Base-by-base conservation (phyloP, 257 asterid species). In the Solanum ossicruentum region DNA sequence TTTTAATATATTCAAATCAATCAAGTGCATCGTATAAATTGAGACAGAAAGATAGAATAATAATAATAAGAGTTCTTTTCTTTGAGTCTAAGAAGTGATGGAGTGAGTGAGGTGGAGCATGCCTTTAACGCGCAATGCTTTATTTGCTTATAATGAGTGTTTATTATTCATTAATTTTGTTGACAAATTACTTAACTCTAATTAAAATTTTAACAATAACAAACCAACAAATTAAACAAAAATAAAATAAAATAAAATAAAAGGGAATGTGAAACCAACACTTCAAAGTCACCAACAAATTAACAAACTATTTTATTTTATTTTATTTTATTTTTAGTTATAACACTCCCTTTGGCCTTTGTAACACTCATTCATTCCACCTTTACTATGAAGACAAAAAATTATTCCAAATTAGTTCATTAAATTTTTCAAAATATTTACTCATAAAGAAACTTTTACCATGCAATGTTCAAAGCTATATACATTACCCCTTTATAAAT, bases 81-180 rank as follows among this genome's bases (percentile, higher is more conserved):
- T 85, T 85, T 67, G 51, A 45, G 71, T 65, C 63, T 63, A 80
- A 85, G 87, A 80, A 85, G 87, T 61, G 80, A 85, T 67, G 79
- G 87, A 85, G 87, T 80, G 87, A 85, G 78, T 81, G 87, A 85
- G 87, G 87, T 85, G 87, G 85, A 85, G 85, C 87, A 85, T 85
- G 87, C 87, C 80, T 43, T 85, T 85, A 66, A 85, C 93, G 89
- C 90, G 94, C 91, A 86, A 85, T 41, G 90, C 95, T 92, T 89
- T 89, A 83, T 85, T 70, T 88, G 88, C 87, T 86, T 23, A 36
- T 36, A 18, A 26, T 39, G 60, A 85, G 84, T 89, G 80, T 87
- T 90, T 84, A 83, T 69, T 36, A 70, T 87, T 91, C 89, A 86
- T 89, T 89, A 89, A 85, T 88, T 89, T 86, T 82, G 91, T 88